phyloP scores from a whole-genome alignment of 1,284 basidiomycete species.

The Cryptococcus depauperatus region DNA sequence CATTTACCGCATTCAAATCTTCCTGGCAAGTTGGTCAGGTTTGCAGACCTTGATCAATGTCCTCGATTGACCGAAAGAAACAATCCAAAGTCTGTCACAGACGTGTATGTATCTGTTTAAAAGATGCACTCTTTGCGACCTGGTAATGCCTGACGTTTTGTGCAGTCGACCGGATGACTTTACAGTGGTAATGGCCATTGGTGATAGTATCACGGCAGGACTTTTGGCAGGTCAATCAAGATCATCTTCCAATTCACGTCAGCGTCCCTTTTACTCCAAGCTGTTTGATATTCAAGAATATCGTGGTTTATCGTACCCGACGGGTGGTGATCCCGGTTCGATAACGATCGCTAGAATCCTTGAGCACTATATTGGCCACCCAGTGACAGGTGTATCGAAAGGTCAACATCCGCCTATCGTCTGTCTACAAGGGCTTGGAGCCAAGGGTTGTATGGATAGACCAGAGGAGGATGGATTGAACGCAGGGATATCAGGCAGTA shows the following conservation, averaged over 20 bases:
- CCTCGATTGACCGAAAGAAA: conserved; percentile 12
- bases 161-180: conserved; percentile 43
- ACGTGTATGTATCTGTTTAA: conserved; percentile 24
- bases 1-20: conserved; percentile 1
- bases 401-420: conserved; percentile 24
- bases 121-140: not conserved
- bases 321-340: conserved; percentile 35
- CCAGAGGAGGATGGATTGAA: conserved; percentile 33
- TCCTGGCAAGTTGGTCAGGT: conserved; percentile 20
- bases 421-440: conserved; percentile 12
- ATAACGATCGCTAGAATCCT: conserved; percentile 40
- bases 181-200: conserved; percentile 41
- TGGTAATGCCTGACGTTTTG: not conserved
- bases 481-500: conserved; percentile 34
- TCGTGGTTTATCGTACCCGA: conserved; percentile 43
- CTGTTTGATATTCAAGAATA: conserved; percentile 34
- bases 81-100: conserved; percentile 12
- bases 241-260: not conserved
- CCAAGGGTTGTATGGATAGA: conserved; percentile 14
- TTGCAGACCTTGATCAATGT: conserved; percentile 16
- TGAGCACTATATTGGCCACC: conserved; percentile 14
- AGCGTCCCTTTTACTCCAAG: conserved; percentile 1
- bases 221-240: conserved; percentile 28
- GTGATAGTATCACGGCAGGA: conserved; percentile 45
- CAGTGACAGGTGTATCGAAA: conserved; percentile 21